Evolutionary conservation across 352 stramenopile species (phyloP), one percentile per base, ranked within the genome.

Genomic region (Globisporangium spinosum): DNA sequence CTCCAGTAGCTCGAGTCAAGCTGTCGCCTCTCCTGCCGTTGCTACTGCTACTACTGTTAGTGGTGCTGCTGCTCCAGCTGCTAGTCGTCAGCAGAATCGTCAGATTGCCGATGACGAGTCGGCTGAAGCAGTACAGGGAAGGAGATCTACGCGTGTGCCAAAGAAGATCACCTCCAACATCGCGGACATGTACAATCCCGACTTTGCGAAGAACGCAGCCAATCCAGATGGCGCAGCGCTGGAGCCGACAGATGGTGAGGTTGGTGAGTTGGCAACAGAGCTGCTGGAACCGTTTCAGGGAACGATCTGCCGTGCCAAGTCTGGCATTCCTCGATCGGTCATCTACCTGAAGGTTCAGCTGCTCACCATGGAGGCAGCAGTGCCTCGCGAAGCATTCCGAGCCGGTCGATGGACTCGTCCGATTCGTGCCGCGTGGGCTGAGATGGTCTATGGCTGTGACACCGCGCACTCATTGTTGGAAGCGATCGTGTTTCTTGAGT

Each of bases 121-220:
- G 8, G 51, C 49, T 29, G 64, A 78, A 38, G 69, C 61, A 35
- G 35, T 56, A 13, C 45, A 63, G 12, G 67, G 63, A 5, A 82
- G 84, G 64, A 71, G 86, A 61, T 91, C 86, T 6, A 80, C 83
- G 23, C 69, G 86, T 47, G 83, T 94, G 17, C 79, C 86, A 43
- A 86, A 83, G 22, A 94, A 92, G 60, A 89, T 87, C 61, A 85
- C 82, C n/a, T 77, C 67, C 4, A 93, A 93, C 35, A 93, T 93
- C 58, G 85, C 72, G 0, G 85, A 91, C 65, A 79, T 91, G 76
- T 93, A 93, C 65, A 82, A 93, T 62, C 83, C 85, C 1, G 83
- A 91, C 12, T 72, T 89, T 22, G 70, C 72, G n/a, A 65, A 83
- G 75, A 76, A 45, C 62, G 35, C 59, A 69, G 62, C 67, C 58